Base-by-base conservation (phyloP, 768 basidiomycete species). In the Mycena capillaripes region DNA sequence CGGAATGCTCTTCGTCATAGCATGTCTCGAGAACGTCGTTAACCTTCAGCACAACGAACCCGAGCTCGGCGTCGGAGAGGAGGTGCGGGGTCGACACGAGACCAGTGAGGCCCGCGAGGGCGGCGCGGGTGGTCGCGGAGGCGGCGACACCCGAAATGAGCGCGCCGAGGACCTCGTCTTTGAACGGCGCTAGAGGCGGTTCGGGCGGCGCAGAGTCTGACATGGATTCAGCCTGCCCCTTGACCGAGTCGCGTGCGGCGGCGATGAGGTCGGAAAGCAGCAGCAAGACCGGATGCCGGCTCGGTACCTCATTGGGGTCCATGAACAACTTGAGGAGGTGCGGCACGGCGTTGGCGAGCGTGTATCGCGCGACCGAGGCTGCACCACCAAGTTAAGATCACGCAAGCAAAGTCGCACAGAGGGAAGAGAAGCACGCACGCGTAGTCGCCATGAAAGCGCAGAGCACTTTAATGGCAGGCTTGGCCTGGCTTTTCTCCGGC, bases 401-500 rank as follows among this genome's bases (percentile, higher is more conserved):
- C 17, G 10, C 9, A 46, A 29, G n/a, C 8, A 48, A 7, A 25
- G 10, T 11, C 11, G 21, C 12, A 19, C 4, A n/a, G 67, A 42
- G 63, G 60, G 42, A 76, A 72, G 30, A 69, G 56, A 32, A 71
- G 10, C 0, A 88, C 93, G 57, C 78, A 97, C 97, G 88, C 10
- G 95, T 93, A 16, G 92, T 93, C n/a, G 88, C 83, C 80, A 95
- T 87, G 75, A 96, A 89, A 2, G 91, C 89, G 72, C 93, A 92
- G 36, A 99, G 82, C 36, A 96, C 89, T 79, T 95, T 96, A 55
- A 93, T 93, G 1, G 96, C 97, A 46, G 95, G 91, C 78, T 91
- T 91, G 1, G 97, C 96, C 79, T 96, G 94, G 79, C 89, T 93
- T 84, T 98, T 99, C 80, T 99, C 98, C 0, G 97, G 96, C 78